Conservation (phyloP, 805 yeast genomes). For the Kuraishia hungarica region DNA sequence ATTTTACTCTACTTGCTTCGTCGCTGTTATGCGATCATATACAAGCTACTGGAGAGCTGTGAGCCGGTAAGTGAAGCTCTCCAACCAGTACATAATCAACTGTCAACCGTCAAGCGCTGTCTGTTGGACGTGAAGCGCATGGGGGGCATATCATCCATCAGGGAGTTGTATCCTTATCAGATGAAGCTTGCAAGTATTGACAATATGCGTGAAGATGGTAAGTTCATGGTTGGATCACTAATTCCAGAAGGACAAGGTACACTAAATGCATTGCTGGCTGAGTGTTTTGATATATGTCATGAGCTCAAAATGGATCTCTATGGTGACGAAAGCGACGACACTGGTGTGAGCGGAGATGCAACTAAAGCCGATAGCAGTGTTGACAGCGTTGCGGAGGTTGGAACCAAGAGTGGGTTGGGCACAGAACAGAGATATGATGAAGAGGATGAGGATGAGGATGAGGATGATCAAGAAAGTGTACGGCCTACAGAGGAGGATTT, state of each 20-base stretch:
- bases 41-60: slow-evolving; percentile 79
- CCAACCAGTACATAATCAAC: slow-evolving; percentile 89
- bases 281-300: slow-evolving; percentile 88
- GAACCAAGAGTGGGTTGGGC: slow-evolving; percentile 26
- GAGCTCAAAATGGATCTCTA: slow-evolving; percentile 84
- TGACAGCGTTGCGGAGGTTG: slow-evolving; percentile 22
- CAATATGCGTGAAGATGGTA: slow-evolving; percentile 82
- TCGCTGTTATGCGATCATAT: slow-evolving; percentile 85
- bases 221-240: slow-evolving; percentile 77
- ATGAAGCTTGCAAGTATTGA: slow-evolving; percentile 88
- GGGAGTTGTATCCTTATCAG: slow-evolving; percentile 94
- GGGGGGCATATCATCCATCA: slow-evolving; percentile 81
- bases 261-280: slow-evolving; percentile 82
- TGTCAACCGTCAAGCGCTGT: slow-evolving; percentile 86
- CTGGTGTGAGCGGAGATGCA: slow-evolving; percentile 16
- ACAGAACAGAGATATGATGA: slow-evolving; percentile 21
- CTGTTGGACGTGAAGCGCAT: slow-evolving; percentile 81
- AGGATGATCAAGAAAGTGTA: slow-evolving; percentile 10
- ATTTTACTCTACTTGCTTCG: slow-evolving; percentile 71
- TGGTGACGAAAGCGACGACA: slow-evolving; percentile 31
- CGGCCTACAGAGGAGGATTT: slow-evolving; percentile 14
- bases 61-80: slow-evolving; percentile 95
- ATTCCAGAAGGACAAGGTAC: slow-evolving; percentile 98
- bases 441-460: slow-evolving; percentile 24
- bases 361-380: slow-evolving; percentile 15